A percentile compares a stretch with the other conserved stretches of the same genome.
These are phyloP conservation scores for Cardamine chenopodiifolia DNA, from an alignment of 345 rosid species.

Conservation along the genomic window DNA sequence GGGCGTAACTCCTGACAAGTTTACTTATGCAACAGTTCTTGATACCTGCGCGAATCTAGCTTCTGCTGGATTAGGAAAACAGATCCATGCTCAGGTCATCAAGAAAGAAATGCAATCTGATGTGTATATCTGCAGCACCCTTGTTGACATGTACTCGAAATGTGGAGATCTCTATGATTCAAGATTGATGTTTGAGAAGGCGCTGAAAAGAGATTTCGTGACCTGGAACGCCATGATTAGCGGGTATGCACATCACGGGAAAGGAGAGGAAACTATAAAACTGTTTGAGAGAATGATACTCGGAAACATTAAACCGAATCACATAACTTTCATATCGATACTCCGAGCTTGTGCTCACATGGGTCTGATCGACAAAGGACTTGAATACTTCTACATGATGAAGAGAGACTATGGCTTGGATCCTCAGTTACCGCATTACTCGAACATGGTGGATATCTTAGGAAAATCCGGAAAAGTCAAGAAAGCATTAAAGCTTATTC, in stretches of 20 bases:
- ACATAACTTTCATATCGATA: constrained; percentile 82
- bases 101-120: constrained; percentile 75
- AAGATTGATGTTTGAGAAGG: constrained; percentile 62
- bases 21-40: constrained; percentile 85
- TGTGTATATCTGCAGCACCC: constrained; percentile 79
- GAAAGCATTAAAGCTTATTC: constrained; percentile 62
- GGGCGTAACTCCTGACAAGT: constrained; percentile 70
- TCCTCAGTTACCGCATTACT: constrained; percentile 83
- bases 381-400: constrained; percentile 71
- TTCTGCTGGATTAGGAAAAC: constrained; percentile 75
- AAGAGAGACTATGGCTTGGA: constrained; percentile 55
- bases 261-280: constrained; percentile 69
- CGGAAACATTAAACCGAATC: constrained; percentile 65
- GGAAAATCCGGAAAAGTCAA: constrained; percentile 73
- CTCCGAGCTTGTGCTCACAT: constrained; percentile 94
- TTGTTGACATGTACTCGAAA: constrained; percentile 96
- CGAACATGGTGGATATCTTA: constrained; percentile 88
- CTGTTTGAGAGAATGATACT: constrained; percentile 63
- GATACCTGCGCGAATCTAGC: constrained; percentile 90
- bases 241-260: constrained; percentile 89
- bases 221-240: constrained; percentile 96
- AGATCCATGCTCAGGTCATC: constrained; percentile 80
- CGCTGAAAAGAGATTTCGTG: constrained; percentile 67
- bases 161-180: constrained; percentile 88
- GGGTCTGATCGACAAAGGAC: constrained; percentile 66